Percentiles rank a stretch among this genome's conserved stretches.
These are phyloP conservation scores for Coemansia sp. DNA, from an alignment of 192 early-diverging fungal genomes.

Conservation along the genomic window DNA sequence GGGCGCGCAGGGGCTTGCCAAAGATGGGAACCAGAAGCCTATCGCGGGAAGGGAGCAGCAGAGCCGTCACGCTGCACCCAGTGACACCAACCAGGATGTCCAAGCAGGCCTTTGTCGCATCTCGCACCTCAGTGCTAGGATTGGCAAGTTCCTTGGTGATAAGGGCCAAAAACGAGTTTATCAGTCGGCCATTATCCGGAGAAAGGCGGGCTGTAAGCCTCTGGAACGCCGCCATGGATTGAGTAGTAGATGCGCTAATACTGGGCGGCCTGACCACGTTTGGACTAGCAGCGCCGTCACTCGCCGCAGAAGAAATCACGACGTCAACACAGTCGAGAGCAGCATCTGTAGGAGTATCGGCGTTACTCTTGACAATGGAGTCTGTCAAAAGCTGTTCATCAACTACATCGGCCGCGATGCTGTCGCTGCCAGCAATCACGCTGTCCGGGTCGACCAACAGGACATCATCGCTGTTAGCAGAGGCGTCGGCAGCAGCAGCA, in stretches of 20 bases:
- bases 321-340: not conserved
- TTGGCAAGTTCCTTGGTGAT: constrained; percentile 91
- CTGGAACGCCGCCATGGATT: constrained; percentile 28
- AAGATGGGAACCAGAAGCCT: constrained; percentile 90
- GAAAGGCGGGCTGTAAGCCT: constrained; percentile 32
- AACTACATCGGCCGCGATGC: not conserved
- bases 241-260: constrained; percentile 1
- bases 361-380: not conserved
- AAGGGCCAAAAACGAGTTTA: constrained; percentile 52
- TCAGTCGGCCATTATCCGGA: constrained; percentile 35
- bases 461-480: not conserved
- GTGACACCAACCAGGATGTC: constrained; percentile 79
- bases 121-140: constrained; percentile 82
- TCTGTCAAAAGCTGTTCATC: not conserved
- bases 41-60: constrained; percentile 82
- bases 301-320: not conserved
- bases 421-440: not conserved
- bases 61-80: constrained; percentile 74
- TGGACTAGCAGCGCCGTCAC: constrained; percentile 1
- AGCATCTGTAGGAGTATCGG: not conserved
- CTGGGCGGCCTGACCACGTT: not conserved
- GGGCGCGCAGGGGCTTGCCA: constrained; percentile 91
- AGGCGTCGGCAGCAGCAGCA: not conserved
- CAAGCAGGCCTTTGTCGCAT: constrained; percentile 82
- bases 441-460: not conserved